Conservation (phyloP, 1,284 basidiomycete genomes). For the Cryptococcus sp. region DNA sequence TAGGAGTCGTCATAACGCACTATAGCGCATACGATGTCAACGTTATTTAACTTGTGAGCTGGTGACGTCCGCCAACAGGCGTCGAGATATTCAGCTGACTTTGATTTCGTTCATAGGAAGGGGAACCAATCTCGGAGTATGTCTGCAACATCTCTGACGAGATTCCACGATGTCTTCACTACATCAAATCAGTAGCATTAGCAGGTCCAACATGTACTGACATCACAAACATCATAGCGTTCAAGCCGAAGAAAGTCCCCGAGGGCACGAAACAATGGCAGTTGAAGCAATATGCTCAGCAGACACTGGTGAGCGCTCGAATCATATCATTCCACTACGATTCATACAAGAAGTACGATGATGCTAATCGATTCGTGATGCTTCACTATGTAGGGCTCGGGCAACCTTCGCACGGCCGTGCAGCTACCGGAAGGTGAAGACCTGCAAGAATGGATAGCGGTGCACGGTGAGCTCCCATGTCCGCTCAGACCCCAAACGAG, state of each 20-base stretch:
- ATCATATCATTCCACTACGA: too few relatives aligned
- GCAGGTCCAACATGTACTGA: background rate
- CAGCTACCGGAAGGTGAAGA: slow-evolving; percentile 93
- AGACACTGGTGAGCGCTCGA: slow-evolving; percentile 69
- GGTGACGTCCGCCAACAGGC: too few relatives aligned
- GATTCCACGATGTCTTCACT: too few relatives aligned
- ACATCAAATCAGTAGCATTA: background rate
- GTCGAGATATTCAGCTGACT: slow-evolving; percentile 18
- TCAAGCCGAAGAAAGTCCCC: slow-evolving; percentile 93
- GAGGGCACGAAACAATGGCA: slow-evolving; percentile 98
- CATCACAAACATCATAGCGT: slow-evolving; percentile 56
- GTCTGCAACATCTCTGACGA: slow-evolving; percentile 6
- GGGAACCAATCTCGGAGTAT: slow-evolving; percentile 45
- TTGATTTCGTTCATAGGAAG: slow-evolving; percentile 28
- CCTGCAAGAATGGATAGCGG: slow-evolving; percentile 92
- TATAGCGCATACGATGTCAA: too few relatives aligned
- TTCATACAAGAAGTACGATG: background rate
- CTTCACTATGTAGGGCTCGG: slow-evolving; percentile 69
- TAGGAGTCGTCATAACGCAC: too few relatives aligned
- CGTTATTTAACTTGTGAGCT: slow-evolving; percentile 46
- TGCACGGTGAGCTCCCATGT: slow-evolving; percentile 70
- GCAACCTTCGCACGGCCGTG: slow-evolving; percentile 85
- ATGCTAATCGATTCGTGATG: background rate
- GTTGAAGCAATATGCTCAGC: slow-evolving; percentile 94
- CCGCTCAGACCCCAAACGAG: background rate